Conservation (phyloP, 208 protist genomes). For the Leishmania amazonensis region DNA sequence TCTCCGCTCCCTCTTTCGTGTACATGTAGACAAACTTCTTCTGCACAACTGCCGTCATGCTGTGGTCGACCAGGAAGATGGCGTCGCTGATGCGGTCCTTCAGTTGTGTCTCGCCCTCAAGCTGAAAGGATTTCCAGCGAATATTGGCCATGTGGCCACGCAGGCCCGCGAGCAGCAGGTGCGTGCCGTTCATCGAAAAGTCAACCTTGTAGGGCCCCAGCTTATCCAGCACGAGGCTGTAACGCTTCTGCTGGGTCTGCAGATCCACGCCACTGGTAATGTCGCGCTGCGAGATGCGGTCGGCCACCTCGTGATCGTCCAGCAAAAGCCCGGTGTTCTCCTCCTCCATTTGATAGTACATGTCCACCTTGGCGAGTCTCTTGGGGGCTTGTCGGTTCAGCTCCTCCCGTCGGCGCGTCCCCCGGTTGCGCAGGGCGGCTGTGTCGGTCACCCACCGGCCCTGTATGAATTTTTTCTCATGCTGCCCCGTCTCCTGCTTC, state of each 20-base stretch:
- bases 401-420: constrained; percentile 52
- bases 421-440: constrained; percentile 61
- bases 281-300: constrained; percentile 92
- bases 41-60: constrained; percentile 98
- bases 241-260: constrained; percentile 93
- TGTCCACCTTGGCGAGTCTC: constrained; percentile 60
- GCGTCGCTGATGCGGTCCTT: constrained; percentile 94
- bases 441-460: constrained; percentile 85
- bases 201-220: constrained; percentile 95
- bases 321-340: constrained; percentile 73
- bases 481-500: constrained; percentile 23
- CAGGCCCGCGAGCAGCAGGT: constrained; percentile 93
- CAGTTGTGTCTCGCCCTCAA: constrained; percentile 94
- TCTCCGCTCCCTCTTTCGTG: constrained; percentile 96
- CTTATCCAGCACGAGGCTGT: constrained; percentile 92
- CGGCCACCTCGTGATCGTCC: constrained; percentile 91
- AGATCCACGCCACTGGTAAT: constrained; percentile 92
- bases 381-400: constrained; percentile 68
- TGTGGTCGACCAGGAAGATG: constrained; percentile 97
- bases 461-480: constrained; percentile 68
- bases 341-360: constrained; percentile 70
- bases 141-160: constrained; percentile 97
- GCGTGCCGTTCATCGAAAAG: constrained; percentile 94
- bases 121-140: constrained; percentile 93
- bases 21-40: constrained; percentile 99